Conservation (phyloP, 176 grass and related monocot species). For the Otatea glauca region DNA sequence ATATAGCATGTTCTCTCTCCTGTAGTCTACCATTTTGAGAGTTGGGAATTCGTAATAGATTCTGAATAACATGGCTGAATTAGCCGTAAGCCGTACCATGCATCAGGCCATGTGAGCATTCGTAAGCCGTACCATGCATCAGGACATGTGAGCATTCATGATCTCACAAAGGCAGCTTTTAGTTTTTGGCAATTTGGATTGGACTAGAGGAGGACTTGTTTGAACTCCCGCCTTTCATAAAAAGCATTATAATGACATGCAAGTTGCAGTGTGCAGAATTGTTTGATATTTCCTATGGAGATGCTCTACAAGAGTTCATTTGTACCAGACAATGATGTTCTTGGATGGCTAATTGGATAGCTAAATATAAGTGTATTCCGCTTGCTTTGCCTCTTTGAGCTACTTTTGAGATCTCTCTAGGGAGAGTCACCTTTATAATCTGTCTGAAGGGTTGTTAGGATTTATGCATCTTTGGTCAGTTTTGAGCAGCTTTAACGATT, state of each 20-base stretch:
- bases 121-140: constrained; percentile 27
- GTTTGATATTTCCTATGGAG: constrained; percentile 43
- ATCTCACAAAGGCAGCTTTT: constrained; percentile 33
- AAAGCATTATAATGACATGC: constrained; percentile 37
- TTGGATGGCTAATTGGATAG: too few relatives aligned
- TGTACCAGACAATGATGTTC: constrained; percentile 53
- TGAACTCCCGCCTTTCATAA: constrained; percentile 28
- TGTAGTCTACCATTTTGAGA: constrained; percentile 35
- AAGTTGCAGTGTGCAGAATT: constrained; percentile 45
- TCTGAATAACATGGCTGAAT: constrained; percentile 39
- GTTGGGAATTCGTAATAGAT: constrained; percentile 37
- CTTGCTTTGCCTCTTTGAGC: constrained; percentile 38
- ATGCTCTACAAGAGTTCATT: constrained; percentile 48
- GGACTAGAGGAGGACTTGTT: constrained; percentile 30
- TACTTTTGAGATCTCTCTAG: constrained; percentile 52
- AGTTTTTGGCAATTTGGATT: constrained; percentile 41
- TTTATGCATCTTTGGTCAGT: constrained; percentile 47
- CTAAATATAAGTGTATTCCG: constrained; percentile 39
- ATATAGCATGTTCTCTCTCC: constrained; percentile 21
- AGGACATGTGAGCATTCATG: constrained; percentile 37
- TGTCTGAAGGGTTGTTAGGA: constrained; percentile 55
- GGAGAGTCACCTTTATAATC: constrained; percentile 31
- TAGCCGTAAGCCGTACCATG: constrained; percentile 13
- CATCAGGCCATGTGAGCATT: constrained; percentile 7
- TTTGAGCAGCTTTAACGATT: constrained; percentile 55